Evolutionary conservation across 495 filamentous ascomycete genomes (phyloP).

Genomic region (Usnea hakonensis): DNA sequence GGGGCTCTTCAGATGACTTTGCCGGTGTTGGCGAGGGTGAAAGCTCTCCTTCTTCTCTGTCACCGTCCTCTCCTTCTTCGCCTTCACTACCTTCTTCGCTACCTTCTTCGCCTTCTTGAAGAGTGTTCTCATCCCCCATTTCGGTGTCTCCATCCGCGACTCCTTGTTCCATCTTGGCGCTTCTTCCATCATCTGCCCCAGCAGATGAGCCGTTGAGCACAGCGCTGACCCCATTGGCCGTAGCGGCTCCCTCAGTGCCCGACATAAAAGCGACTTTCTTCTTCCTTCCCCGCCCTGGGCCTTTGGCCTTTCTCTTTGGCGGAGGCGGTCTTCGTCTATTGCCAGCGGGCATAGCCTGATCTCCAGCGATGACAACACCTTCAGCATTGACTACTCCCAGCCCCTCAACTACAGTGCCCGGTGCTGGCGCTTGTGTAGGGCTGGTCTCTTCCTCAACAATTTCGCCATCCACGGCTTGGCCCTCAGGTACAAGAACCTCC

Average conservation of each 20-base stretch:
- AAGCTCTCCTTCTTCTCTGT: slow-evolving; percentile 24
- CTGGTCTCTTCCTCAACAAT: slow-evolving; percentile 55
- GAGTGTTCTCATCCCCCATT: slow-evolving; percentile 36
- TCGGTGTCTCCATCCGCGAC: slow-evolving; percentile 26
- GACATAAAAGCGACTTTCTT: slow-evolving; percentile 52
- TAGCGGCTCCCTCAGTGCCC: slow-evolving; percentile 32
- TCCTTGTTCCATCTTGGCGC: slow-evolving; percentile 25
- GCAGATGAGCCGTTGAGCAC: slow-evolving; percentile 29
- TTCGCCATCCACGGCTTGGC: slow-evolving; percentile 74
- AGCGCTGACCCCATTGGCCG: slow-evolving; percentile 20
- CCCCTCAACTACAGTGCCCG: slow-evolving; percentile 55
- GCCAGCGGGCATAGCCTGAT: slow-evolving; percentile 37
- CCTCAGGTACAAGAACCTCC: slow-evolving; percentile 72
- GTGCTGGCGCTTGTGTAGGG: slow-evolving; percentile 41
- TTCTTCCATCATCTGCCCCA: slow-evolving; percentile 33
- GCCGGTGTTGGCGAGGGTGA: slow-evolving; percentile 22
- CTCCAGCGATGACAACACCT: slow-evolving; percentile 52
- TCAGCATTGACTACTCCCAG: slow-evolving; percentile 54
- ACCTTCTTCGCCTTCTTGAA: slow-evolving; percentile 46
- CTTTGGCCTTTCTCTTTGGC: slow-evolving; percentile 67
- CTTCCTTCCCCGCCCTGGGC: slow-evolving; percentile 57
- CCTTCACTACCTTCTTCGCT: slow-evolving; percentile 51
- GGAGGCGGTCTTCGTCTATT: slow-evolving; percentile 61
- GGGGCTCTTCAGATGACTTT: slow-evolving; percentile 2
- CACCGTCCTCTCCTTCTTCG: slow-evolving; percentile 41